These are phyloP conservation scores for Epicoccum sorghinum DNA, from an alignment of 2,329 filamentous ascomycete species.

Conservation along the genomic window DNA sequence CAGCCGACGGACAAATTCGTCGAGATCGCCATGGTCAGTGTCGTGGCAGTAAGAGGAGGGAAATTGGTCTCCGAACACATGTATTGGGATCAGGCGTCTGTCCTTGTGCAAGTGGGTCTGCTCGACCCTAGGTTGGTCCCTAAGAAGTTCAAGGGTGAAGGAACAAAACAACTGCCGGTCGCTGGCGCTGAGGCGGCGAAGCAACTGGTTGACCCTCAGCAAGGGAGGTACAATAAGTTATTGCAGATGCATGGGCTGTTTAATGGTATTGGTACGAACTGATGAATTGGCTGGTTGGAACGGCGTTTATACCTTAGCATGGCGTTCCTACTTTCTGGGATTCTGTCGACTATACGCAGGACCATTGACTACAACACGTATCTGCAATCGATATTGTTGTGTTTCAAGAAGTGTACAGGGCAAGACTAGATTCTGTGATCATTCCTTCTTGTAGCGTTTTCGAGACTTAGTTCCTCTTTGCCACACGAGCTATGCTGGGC, in stretches of 20 bases:
- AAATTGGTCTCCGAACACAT: constrained; percentile 63
- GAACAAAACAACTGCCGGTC: constrained; percentile 50
- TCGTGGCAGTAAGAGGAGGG: constrained; percentile 60
- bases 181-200: constrained; percentile 49
- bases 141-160: constrained; percentile 45
- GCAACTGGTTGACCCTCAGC: constrained; percentile 50
- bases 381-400: too few species aligned
- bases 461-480: too few species aligned
- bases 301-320: neutral
- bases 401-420: too few species aligned
- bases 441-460: too few species aligned
- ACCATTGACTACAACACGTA: too few species aligned
- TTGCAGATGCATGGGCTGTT: constrained; percentile 44
- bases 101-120: constrained; percentile 62
- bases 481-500: too few species aligned
- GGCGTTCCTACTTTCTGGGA: too few species aligned
- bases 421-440: too few species aligned
- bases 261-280: constrained; percentile 21
- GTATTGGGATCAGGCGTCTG: constrained; percentile 66
- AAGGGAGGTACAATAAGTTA: constrained; percentile 50
- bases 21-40: constrained; percentile 61
- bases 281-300: neutral
- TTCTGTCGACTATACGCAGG: too few species aligned
- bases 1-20: constrained; percentile 62
- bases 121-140: constrained; percentile 62